A percentile compares a stretch with the other conserved stretches of the same genome.
Evolutionary conservation across 805 yeast genomes (phyloP).

Genomic region (Kodamaea sagamina): DNA sequence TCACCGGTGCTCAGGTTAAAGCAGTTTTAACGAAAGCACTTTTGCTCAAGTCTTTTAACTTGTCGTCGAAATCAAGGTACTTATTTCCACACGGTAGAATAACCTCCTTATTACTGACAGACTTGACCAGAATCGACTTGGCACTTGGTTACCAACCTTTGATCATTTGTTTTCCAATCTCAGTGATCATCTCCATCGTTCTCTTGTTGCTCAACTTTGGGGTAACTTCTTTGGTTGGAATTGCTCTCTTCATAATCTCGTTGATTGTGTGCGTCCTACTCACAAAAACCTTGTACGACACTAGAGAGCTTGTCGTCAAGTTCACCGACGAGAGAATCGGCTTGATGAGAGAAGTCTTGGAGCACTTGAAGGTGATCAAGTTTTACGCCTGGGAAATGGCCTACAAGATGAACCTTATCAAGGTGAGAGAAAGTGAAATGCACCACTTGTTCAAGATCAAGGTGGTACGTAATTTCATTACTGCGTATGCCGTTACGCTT

Average conservation of each 20-base stretch:
- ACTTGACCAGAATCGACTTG: constrained; percentile 45
- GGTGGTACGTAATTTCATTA: constrained; percentile 42
- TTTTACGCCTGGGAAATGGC: constrained; percentile 51
- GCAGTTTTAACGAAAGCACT: constrained; percentile 41
- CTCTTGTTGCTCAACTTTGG: constrained; percentile 41
- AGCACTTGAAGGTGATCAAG: constrained; percentile 44
- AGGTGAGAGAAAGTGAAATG: constrained; percentile 44
- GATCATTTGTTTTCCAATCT: constrained; percentile 44
- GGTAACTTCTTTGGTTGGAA: constrained; percentile 42
- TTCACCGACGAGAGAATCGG: constrained; percentile 46
- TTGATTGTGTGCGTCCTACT: constrained; percentile 35
- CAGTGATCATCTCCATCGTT: constrained; percentile 40
- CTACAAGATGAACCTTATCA: constrained; percentile 36
- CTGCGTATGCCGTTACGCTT: constrained; percentile 46
- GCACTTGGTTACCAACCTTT: constrained; percentile 47
- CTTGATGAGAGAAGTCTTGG: constrained; percentile 44
- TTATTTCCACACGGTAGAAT: constrained; percentile 41
- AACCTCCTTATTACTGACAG: constrained; percentile 45
- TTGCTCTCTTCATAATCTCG: constrained; percentile 41
- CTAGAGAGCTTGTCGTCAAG: constrained; percentile 37
- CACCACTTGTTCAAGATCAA: constrained; percentile 41
- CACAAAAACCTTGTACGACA: constrained; percentile 36
- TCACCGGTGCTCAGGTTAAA: constrained; percentile 44
- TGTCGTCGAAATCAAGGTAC: constrained; percentile 35
- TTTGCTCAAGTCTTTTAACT: constrained; percentile 40